A percentile compares a stretch with the other conserved stretches of the same genome.
These are phyloP conservation scores for Podaxis rugospora DNA, from an alignment of 768 basidiomycete genomes.

Conservation along the genomic window DNA sequence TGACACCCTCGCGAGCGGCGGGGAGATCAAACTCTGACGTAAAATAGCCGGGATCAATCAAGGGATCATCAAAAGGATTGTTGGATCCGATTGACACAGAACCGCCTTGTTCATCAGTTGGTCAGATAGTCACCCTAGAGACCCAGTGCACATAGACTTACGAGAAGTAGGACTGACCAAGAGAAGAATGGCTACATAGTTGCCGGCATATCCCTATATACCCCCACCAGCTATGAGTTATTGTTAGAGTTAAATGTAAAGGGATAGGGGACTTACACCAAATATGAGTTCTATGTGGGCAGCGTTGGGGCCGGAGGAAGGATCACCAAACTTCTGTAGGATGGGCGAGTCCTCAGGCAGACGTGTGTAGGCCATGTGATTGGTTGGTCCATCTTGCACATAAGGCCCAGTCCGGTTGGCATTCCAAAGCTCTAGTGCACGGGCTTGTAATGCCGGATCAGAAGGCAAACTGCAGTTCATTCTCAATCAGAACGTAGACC, in stretches of 20 bases:
- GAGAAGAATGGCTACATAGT: conserved; percentile 15
- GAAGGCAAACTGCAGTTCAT: background rate
- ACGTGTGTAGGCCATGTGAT: conserved; percentile 10
- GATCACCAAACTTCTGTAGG: conserved; percentile 1
- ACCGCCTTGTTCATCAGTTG: conserved; percentile 12
- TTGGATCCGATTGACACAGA: conserved; percentile 16
- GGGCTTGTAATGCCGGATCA: background rate
- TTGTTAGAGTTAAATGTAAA: background rate
- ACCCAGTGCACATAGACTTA: background rate
- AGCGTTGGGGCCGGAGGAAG: conserved; percentile 10
- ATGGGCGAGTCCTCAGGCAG: conserved; percentile 5
- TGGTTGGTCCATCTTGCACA: background rate
- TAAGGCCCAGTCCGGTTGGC: conserved; percentile 10
- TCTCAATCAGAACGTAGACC: background rate
- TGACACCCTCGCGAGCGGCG: conserved; percentile 17
- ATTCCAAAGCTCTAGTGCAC: conserved; percentile 12
- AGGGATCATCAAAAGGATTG: conserved; percentile 22
- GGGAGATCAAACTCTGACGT: conserved; percentile 11
- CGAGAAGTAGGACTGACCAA: conserved; percentile 26
- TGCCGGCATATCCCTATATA: conserved; percentile 16
- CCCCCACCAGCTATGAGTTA: background rate
- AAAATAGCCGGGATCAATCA: conserved; percentile 15
- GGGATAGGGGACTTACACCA: background rate
- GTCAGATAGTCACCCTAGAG: background rate
- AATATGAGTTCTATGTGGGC: conserved; percentile 11